Percentiles rank a stretch among this genome's conserved stretches.
Conservation (phyloP, 2,329 filamentous ascomycete species). For the Penicillium sp. region DNA sequence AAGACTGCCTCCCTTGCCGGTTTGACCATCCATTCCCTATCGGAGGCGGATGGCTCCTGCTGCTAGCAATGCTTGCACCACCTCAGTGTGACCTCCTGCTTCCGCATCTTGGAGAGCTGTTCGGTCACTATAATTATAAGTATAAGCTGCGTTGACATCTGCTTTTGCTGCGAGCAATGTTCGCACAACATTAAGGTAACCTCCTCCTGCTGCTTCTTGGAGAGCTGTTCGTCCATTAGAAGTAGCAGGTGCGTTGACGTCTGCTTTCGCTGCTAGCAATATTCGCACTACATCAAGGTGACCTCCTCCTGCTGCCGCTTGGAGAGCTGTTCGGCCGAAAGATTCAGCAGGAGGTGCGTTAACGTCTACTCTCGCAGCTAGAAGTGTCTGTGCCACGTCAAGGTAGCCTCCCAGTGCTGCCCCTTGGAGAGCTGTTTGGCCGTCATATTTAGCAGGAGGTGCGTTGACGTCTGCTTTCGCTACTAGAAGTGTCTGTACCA, state of each 20-base stretch:
- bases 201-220: background rate
- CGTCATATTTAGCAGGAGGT: background rate
- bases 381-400: background rate
- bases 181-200: background rate
- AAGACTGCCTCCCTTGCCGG: background rate
- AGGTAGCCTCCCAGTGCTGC: background rate
- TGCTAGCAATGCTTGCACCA: background rate
- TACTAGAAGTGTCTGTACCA: background rate
- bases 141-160: background rate
- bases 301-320: background rate
- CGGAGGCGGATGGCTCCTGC: background rate
- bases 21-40: too few species aligned
- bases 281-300: background rate
- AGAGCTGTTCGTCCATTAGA: background rate
- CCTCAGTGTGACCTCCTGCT: background rate
- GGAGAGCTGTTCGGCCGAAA: background rate
- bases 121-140: fast-evolving
- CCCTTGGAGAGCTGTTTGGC: background rate
- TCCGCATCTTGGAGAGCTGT: background rate
- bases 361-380: background rate
- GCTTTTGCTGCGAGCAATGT: background rate
- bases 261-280: background rate
- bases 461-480: background rate
- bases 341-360: background rate
- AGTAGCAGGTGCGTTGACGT: background rate